Evolutionary conservation across 805 yeast genomes (phyloP).

Genomic region (Suhomyces faveliae): DNA sequence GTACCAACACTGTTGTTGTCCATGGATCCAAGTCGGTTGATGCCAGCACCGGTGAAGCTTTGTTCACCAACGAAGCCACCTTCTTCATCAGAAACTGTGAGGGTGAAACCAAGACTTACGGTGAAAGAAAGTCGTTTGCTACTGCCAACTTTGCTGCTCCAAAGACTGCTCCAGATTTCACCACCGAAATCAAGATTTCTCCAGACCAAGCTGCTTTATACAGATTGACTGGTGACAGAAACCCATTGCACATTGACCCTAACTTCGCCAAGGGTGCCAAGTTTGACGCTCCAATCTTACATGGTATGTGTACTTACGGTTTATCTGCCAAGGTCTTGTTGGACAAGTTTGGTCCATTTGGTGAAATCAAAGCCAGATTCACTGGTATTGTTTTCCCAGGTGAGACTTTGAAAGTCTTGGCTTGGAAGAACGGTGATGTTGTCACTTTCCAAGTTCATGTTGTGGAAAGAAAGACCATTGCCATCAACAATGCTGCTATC

Average conservation of each 20-base stretch:
- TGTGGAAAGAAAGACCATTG: constrained; percentile 72
- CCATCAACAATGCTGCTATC: constrained; percentile 85
- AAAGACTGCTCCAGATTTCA: constrained; percentile 61
- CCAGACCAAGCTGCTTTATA: constrained; percentile 84
- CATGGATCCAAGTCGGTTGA: constrained; percentile 73
- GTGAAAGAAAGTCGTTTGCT: constrained; percentile 58
- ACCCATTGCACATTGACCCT: constrained; percentile 96
- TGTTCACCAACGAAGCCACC: constrained; percentile 82
- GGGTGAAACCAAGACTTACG: constrained; percentile 49
- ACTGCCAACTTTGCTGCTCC: constrained; percentile 64
- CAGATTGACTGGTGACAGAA: constrained; percentile 89
- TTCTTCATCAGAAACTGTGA: constrained; percentile 77
- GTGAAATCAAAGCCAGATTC: constrained; percentile 86
- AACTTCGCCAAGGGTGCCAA: constrained; percentile 82
- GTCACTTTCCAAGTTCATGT: constrained; percentile 81
- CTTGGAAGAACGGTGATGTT: constrained; percentile 77
- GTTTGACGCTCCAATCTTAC: constrained; percentile 83
- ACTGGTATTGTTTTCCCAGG: constrained; percentile 94
- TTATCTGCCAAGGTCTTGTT: constrained; percentile 70
- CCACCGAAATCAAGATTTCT: constrained; percentile 53
- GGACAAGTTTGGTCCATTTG: constrained; percentile 78
- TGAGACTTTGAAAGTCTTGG: constrained; percentile 73
- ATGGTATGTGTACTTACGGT: constrained; percentile 89
- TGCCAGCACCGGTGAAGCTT: constrained; percentile 59
- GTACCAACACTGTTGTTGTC: constrained; percentile 76